phyloP scores from a whole-genome alignment of 2,329 filamentous ascomycete genomes.

The Purpureocillium takamizusanense region DNA sequence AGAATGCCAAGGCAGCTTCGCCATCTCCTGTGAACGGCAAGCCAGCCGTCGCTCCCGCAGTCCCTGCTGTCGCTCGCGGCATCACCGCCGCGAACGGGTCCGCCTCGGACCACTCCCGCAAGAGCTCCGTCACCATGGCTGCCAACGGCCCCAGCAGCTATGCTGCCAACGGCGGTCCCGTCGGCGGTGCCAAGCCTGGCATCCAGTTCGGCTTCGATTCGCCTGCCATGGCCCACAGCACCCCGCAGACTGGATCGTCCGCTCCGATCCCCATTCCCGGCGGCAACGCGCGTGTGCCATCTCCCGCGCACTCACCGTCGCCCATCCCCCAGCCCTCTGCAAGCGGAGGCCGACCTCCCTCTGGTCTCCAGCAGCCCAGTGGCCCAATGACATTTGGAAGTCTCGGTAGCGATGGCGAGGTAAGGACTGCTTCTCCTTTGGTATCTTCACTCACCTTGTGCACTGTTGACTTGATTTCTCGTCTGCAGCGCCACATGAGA shows the following conservation, averaged over 20 bases:
- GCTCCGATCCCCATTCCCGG: slow-evolving; percentile 55
- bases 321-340: slow-evolving; percentile 85
- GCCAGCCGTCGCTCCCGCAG: slow-evolving; percentile 58
- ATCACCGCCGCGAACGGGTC: slow-evolving; percentile 60
- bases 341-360: slow-evolving; percentile 78
- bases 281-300: slow-evolving; percentile 61
- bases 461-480: slow-evolving; percentile 2
- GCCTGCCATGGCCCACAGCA: slow-evolving; percentile 57
- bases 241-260: slow-evolving; percentile 47
- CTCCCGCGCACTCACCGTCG: slow-evolving; percentile 80
- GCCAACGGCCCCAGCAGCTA: slow-evolving; percentile 70
- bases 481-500: slow-evolving; percentile 56
- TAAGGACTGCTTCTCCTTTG: slow-evolving; percentile 37
- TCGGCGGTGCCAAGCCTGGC: slow-evolving; percentile 48
- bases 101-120: slow-evolving; percentile 66
- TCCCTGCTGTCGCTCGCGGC: slow-evolving; percentile 57
- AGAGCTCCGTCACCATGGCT: slow-evolving; percentile 86
- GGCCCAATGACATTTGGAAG: slow-evolving; percentile 73
- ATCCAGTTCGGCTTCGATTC: slow-evolving; percentile 82
- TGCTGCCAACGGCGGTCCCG: slow-evolving; percentile 63
- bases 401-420: slow-evolving; percentile 70
- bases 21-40: slow-evolving; percentile 82
- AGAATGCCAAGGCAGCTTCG: slow-evolving; percentile 55
- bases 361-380: slow-evolving; percentile 59
- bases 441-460: neutral